Percentiles rank a stretch among this genome's conserved stretches.
These are phyloP conservation scores for Picocystis salinarum DNA, from an alignment of 139 green algal genomes.

Conservation along the genomic window DNA sequence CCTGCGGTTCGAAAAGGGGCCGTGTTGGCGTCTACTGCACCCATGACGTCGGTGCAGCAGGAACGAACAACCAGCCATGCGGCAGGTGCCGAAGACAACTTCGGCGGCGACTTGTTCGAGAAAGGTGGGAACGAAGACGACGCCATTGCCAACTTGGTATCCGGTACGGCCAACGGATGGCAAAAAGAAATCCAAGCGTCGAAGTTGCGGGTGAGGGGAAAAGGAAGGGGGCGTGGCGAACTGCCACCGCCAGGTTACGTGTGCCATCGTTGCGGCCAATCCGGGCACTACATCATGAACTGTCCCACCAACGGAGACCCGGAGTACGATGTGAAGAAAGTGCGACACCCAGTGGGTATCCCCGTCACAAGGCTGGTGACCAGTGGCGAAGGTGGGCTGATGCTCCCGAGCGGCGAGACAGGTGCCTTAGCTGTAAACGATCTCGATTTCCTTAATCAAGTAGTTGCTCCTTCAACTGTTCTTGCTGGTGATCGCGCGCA, in stretches of 20 bases:
- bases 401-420: slow-evolving; percentile 29
- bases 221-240: slow-evolving; percentile 13
- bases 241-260: slow-evolving; percentile 18
- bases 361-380: slow-evolving; percentile 27
- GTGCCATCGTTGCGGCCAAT: slow-evolving; percentile 24
- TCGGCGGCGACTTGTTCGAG: too few species aligned
- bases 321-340: slow-evolving; percentile 24
- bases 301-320: slow-evolving; percentile 48
- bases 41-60: too few species aligned
- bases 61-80: too few species aligned
- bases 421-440: slow-evolving; percentile 17
- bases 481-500: background rate
- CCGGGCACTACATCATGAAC: slow-evolving; percentile 37
- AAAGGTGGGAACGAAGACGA: too few species aligned
- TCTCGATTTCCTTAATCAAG: background rate
- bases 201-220: background rate
- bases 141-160: slow-evolving; percentile 9
- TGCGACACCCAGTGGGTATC: slow-evolving; percentile 38
- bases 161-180: slow-evolving; percentile 7
- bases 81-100: too few species aligned
- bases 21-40: too few species aligned
- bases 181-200: slow-evolving; percentile 8
- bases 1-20: too few species aligned
- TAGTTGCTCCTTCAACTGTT: slow-evolving; percentile 2
- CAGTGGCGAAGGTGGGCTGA: slow-evolving; percentile 29